A percentile compares a stretch with the other conserved stretches of the same genome.
These are phyloP conservation scores for Suillus ampliporus DNA, from an alignment of 768 basidiomycete genomes.

Conservation along the genomic window DNA sequence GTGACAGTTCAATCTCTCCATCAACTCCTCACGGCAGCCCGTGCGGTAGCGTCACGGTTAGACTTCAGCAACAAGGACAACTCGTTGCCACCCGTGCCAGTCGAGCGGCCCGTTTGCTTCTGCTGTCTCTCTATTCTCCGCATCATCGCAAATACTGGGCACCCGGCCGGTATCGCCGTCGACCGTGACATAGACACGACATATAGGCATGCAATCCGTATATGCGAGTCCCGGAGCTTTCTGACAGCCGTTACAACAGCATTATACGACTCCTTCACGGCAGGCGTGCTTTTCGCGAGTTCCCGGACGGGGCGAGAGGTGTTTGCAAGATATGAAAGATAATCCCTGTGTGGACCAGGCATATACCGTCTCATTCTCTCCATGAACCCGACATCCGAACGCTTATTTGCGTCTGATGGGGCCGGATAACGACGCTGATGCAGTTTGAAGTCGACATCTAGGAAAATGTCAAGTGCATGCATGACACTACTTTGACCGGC, in stretches of 20 bases:
- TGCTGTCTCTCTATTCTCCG: conserved; percentile 49
- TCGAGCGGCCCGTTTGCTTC: conserved; percentile 55
- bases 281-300: conserved; percentile 59
- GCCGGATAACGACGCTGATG: conserved; percentile 69
- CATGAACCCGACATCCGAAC: conserved; percentile 82
- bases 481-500: conserved; percentile 95
- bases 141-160: conserved; percentile 63
- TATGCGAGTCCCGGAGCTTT: conserved; percentile 84
- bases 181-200: conserved; percentile 84
- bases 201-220: conserved; percentile 88
- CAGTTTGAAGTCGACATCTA: conserved; percentile 89
- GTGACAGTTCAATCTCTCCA: conserved; percentile 13
- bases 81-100: conserved; percentile 91
- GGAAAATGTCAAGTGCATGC: conserved; percentile 83
- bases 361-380: conserved; percentile 93
- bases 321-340: conserved; percentile 69
- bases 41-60: conserved; percentile 84
- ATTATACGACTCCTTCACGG: conserved; percentile 79
- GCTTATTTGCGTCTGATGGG: conserved; percentile 68
- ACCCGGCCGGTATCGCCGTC: conserved; percentile 50
- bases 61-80: conserved; percentile 84
- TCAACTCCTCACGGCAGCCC: conserved; percentile 57
- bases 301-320: conserved; percentile 67
- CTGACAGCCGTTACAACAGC: conserved; percentile 79
- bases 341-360: conserved; percentile 90